Conservation (phyloP, 352 stramenopile genomes). For the Phytophthora quininea region DNA sequence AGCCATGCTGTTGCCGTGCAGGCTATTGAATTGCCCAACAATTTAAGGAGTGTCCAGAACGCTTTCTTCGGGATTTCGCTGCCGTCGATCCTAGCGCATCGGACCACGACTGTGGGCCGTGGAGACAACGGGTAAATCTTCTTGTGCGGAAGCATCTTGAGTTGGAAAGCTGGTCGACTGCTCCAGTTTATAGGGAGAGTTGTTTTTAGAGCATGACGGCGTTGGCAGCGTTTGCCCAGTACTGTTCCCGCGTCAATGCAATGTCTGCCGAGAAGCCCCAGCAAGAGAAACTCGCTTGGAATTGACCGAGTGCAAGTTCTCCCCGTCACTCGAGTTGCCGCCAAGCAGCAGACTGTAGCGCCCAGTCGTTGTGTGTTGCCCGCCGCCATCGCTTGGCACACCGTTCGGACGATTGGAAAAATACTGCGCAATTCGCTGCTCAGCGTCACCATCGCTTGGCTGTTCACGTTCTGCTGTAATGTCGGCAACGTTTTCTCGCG, state of each 20-base stretch:
- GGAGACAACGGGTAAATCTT: background rate
- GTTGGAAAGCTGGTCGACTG: no score
- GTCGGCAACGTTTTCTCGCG: conserved; percentile 22
- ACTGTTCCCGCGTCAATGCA: no score
- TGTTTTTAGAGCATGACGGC: no score
- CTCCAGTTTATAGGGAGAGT: no score
- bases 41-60: conserved; percentile 8
- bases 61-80: conserved; percentile 1
- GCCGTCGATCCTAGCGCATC: background rate
- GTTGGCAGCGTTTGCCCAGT: no score
- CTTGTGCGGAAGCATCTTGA: no score
- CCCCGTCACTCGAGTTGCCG: background rate
- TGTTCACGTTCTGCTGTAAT: conserved; percentile 12
- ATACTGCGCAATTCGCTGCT: conserved; percentile 29
- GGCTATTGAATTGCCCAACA: conserved; percentile 16
- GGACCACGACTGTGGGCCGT: background rate
- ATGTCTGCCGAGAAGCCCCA: no score
- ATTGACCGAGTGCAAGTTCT: no score
- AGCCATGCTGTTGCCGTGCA: conserved; percentile 12
- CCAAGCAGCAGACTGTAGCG: background rate
- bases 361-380: background rate
- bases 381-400: background rate
- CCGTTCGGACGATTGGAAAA: conserved; percentile 18
- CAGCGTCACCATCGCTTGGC: conserved; percentile 21
- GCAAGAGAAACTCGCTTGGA: no score